Evolutionary conservation across 495 filamentous ascomycete species (phyloP).

Genomic region (Hyaloscypha finlandica): DNA sequence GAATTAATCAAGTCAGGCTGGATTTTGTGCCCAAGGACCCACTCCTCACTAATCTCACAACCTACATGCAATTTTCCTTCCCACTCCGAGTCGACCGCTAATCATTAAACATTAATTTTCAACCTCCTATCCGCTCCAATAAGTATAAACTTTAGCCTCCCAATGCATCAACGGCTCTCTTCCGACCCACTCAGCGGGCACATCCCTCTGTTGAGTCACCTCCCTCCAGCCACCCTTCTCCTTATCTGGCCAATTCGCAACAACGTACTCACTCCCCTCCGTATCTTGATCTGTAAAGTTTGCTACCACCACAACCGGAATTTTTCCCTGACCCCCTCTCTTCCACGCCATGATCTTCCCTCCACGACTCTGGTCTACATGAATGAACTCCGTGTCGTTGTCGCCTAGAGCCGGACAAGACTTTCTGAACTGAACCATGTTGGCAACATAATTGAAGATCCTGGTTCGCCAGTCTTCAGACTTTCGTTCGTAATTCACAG

Average conservation of each 20-base stretch:
- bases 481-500: conserved; percentile 36
- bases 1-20: too few species aligned
- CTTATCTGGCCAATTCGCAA: conserved; percentile 33
- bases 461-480: conserved; percentile 33
- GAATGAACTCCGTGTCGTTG: conserved; percentile 37
- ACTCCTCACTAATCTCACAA: too few species aligned
- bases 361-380: conserved; percentile 33
- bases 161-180: conserved; percentile 35
- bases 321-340: conserved; percentile 22
- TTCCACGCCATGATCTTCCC: conserved; percentile 36
- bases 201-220: conserved; percentile 32
- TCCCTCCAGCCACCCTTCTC: conserved; percentile 33
- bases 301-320: conserved; percentile 34
- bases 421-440: conserved; percentile 31
- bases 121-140: conserved; percentile 27
- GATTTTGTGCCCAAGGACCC: too few species aligned
- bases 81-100: too few species aligned
- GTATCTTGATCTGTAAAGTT: conserved; percentile 38
- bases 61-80: too few species aligned
- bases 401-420: conserved; percentile 33
- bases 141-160: conserved; percentile 39
- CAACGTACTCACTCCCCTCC: conserved; percentile 30
- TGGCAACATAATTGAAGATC: conserved; percentile 35
- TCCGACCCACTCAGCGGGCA: conserved; percentile 35
- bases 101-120: too few species aligned